These are phyloP conservation scores for Ammopiptanthus mongolicus DNA, from an alignment of 306 rosid species.

Conservation along the genomic window DNA sequence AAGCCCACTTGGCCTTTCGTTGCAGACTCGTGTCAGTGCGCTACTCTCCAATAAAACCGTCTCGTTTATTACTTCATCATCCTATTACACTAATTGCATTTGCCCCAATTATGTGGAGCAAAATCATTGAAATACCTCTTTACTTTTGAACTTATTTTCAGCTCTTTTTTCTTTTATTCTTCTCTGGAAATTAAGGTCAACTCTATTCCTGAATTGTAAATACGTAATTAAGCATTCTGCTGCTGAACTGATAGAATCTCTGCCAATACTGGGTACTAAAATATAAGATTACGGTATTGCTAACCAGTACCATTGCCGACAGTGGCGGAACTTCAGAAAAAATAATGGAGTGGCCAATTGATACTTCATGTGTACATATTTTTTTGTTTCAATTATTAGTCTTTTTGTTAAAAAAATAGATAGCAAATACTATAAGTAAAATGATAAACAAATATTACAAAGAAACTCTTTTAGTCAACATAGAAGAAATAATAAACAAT, in stretches of 20 bases:
- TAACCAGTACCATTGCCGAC: no score
- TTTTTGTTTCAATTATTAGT: no score
- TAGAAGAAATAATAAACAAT: no score
- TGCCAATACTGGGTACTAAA: background rate
- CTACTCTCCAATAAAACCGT: background rate
- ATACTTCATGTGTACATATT: no score
- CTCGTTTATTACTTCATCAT: background rate
- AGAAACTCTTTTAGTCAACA: no score
- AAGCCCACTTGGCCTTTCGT: conserved; percentile 40
- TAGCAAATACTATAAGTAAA: no score
- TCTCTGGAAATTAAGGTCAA: background rate
- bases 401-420: no score
- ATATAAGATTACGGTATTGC: background rate
- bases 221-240: background rate
- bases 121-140: conserved; percentile 23
- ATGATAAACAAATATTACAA: no score
- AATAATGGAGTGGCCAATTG: no score
- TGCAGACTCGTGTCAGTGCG: conserved; percentile 4
- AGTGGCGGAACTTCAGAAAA: no score
- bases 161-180: background rate
- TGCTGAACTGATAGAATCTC: background rate
- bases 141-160: conserved; percentile 17
- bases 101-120: conserved; percentile 41
- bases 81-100: background rate
- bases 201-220: background rate